Evolutionary conservation across 495 filamentous ascomycete species (phyloP).

Genomic region (Penicillium cosmopolitanum): DNA sequence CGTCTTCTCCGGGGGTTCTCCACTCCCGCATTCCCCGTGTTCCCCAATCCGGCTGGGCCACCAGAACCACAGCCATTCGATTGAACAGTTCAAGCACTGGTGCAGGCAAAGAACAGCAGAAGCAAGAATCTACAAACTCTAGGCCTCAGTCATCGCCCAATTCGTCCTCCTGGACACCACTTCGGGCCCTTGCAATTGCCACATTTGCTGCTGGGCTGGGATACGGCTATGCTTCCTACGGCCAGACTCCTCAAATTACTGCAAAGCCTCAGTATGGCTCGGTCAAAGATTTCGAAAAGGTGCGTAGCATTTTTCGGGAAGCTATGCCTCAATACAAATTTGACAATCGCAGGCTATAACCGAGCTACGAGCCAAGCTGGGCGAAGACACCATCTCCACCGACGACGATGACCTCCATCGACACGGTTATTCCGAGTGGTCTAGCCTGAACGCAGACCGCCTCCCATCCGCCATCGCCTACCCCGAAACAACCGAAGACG

Average conservation of each 20-base stretch:
- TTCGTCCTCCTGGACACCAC: slow-evolving; percentile 35
- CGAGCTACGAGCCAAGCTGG: slow-evolving; percentile 60
- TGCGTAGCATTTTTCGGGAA: slow-evolving; percentile 19
- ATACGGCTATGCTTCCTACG: slow-evolving; percentile 37
- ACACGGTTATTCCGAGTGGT: slow-evolving; percentile 89
- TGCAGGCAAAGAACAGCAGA: slow-evolving; percentile 9
- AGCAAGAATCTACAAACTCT: slow-evolving; percentile 12
- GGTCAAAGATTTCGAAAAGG: slow-evolving; percentile 46
- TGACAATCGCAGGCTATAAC: slow-evolving; percentile 58
- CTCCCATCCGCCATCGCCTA: slow-evolving; percentile 53
- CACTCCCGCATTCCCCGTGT: slow-evolving; percentile 30
- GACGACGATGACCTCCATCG: slow-evolving; percentile 62
- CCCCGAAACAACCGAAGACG: slow-evolving; percentile 57
- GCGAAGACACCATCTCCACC: slow-evolving; percentile 80
- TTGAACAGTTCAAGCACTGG: slow-evolving; percentile 13
- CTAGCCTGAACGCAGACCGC: slow-evolving; percentile 53
- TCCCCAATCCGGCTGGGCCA: slow-evolving; percentile 14
- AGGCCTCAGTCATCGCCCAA: slow-evolving; percentile 21
- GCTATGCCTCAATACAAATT: slow-evolving; percentile 13
- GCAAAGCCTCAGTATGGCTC: slow-evolving; percentile 44
- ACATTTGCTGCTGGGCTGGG: slow-evolving; percentile 42
- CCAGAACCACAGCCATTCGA: slow-evolving; percentile 23
- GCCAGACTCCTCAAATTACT: slow-evolving; percentile 14
- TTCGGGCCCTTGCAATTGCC: slow-evolving; percentile 36
- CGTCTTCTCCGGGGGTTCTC: slow-evolving; percentile 33